Conservation (phyloP, 139 green algal genomes). For the Dunaliella sp. region DNA sequence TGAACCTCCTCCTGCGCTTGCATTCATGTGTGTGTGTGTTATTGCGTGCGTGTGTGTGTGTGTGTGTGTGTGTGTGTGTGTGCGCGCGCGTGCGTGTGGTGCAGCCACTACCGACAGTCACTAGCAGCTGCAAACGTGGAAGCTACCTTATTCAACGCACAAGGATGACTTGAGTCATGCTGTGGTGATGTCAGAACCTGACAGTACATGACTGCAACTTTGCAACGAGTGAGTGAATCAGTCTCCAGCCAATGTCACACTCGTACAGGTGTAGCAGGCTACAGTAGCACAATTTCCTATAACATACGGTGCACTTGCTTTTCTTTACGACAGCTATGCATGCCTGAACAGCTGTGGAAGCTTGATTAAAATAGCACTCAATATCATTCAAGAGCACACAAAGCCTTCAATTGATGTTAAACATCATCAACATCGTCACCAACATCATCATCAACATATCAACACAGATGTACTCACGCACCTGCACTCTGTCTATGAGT, state of each 20-base stretch:
- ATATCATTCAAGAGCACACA: neutral
- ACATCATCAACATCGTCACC: neutral
- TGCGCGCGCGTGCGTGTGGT: too few relatives aligned
- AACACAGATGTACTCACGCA: neutral
- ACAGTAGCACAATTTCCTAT: too few relatives aligned
- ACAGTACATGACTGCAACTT: too few relatives aligned
- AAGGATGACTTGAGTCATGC: neutral
- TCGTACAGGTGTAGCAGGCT: too few relatives aligned
- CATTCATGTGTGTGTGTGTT: too few relatives aligned
- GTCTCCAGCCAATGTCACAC: too few relatives aligned
- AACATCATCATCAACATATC: neutral
- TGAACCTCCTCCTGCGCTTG: neutral
- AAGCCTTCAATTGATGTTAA: neutral
- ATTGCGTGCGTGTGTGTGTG: too few relatives aligned
- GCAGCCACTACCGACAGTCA: too few relatives aligned
- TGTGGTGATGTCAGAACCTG: neutral
- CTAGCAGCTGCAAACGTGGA: neutral
- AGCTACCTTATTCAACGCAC: neutral
- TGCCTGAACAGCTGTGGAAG: neutral
- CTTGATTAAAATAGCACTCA: neutral
- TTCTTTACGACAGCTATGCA: too few relatives aligned
- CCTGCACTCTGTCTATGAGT: slow-evolving; percentile 1
- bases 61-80: too few relatives aligned
- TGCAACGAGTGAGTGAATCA: too few relatives aligned
- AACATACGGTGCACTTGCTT: neutral